Percentiles rank a stretch among this genome's conserved stretches.
These are phyloP conservation scores for Stemphylium lycopersici DNA, from an alignment of 2,329 filamentous ascomycete species.

Conservation along the genomic window DNA sequence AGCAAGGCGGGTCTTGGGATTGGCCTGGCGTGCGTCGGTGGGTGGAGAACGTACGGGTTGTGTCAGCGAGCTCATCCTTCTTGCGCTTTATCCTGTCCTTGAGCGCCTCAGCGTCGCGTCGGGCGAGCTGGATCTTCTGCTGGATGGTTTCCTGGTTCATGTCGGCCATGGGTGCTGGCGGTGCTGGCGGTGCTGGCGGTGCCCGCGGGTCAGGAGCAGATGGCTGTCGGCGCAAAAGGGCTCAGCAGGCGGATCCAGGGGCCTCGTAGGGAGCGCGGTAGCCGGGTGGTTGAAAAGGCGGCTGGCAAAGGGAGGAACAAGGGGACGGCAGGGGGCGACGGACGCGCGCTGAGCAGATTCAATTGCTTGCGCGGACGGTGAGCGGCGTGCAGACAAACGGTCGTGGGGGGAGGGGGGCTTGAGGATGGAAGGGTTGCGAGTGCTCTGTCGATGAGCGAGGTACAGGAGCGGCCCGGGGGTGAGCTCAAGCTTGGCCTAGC, in stretches of 20 bases:
- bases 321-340: constrained; percentile 30
- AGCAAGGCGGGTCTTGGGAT: constrained; percentile 21
- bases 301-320: constrained; percentile 11
- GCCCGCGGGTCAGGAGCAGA: constrained; percentile 15
- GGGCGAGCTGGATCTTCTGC: constrained; percentile 85
- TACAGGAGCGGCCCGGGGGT: constrained; percentile 38
- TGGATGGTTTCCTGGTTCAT: constrained; percentile 59
- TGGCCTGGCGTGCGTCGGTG: constrained; percentile 1
- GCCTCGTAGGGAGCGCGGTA: constrained; percentile 40
- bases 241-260: constrained; percentile 44
- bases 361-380: constrained; percentile 36
- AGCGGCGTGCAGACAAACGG: constrained; percentile 11
- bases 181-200: constrained; percentile 10
- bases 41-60: constrained; percentile 75
- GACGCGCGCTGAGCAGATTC: constrained; percentile 34
- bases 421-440: constrained; percentile 26
- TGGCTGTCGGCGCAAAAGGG: constrained; percentile 26
- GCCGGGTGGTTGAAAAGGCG: constrained; percentile 27
- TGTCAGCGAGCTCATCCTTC: constrained; percentile 99
- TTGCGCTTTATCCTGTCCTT: constrained; percentile 99
- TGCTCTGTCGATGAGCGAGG: constrained; percentile 37
- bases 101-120: constrained; percentile 95
- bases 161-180: constrained; percentile 51
- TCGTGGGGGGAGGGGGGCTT: constrained; percentile 24
- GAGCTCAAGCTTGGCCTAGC: constrained; percentile 35